Base-by-base conservation (phyloP, 164 flowering plant genomes). In the Cinnamomum chago region DNA sequence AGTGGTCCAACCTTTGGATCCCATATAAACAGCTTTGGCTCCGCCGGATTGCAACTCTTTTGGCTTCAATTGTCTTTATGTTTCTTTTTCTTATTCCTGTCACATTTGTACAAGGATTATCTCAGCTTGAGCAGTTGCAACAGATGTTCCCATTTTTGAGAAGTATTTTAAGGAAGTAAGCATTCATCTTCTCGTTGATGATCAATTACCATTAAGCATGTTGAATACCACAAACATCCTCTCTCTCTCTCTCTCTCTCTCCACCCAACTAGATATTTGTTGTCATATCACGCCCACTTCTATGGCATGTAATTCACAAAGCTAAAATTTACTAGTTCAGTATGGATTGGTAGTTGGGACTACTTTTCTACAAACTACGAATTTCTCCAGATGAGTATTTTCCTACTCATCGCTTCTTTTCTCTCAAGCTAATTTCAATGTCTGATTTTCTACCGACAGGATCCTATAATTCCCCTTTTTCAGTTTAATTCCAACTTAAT, bases 21-120 rank as follows among this genome's bases (percentile, higher is more conserved):
- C 96, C 99, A 20, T 95, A 84, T 73, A 81, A 79, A 67, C 90
- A 87, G 75, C 86, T 93, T 28, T 93, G 98, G 98, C 79, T 95
- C 27, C 96, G 99, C n/a, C 88, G 78, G 77, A 86, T 91, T 69
- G 85, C 83, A 50, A 86, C 85, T 58, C 85, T 88, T 77, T 28
- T 91, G 30, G 97, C 90, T 71, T 71, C 95, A 47, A 75, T 87
- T 80, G 83, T 82, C 62, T 87, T 93, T 72, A 84, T 89, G 88
- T 75, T 89, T 82, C 75, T 88, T 73, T 95, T 93, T 84, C 86
- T 95, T 72, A 62, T 85, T 70, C 99, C 99, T 6, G 95, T 92
- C 40, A 79, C 96, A 17, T 82, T 92, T 72, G 90, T 89, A 1
- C 98, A 93, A 85, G 84, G 95, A 70, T 82, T 95, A 75, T 83